Evolutionary conservation across 495 filamentous ascomycete genomes (phyloP).

Genomic region (Aspergillus hancockii): DNA sequence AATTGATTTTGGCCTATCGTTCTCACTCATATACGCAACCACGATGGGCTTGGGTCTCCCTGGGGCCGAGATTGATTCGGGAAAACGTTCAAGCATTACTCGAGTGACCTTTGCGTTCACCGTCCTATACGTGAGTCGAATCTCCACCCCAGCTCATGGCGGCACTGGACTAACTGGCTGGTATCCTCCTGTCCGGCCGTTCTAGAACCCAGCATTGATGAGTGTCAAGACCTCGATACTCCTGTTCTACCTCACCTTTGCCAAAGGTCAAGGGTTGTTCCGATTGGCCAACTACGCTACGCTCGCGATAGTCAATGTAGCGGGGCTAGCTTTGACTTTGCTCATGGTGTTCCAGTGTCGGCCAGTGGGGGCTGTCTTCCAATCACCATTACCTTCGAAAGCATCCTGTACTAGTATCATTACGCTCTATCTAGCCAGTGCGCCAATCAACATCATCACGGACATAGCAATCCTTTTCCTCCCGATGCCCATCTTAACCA

Average conservation of each 20-base stretch:
- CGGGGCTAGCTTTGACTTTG: constrained; percentile 76
- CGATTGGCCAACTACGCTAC: constrained; percentile 71
- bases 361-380: constrained; percentile 65
- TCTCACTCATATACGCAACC: constrained; percentile 73
- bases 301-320: constrained; percentile 70
- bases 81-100: constrained; percentile 51
- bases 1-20: constrained; percentile 73
- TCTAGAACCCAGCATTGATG: constrained; percentile 79
- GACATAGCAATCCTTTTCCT: constrained; percentile 79
- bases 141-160: too few species aligned
- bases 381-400: constrained; percentile 38
- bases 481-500: constrained; percentile 81
- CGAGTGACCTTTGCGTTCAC: constrained; percentile 78
- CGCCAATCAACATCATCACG: constrained; percentile 80
- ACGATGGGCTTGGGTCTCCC: constrained; percentile 75
- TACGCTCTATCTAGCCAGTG: constrained; percentile 79
- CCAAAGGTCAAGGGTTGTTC: constrained; percentile 71
- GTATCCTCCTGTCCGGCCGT: too few species aligned
- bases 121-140: constrained; percentile 70
- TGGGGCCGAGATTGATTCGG: constrained; percentile 57
- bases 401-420: constrained; percentile 71
- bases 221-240: constrained; percentile 82
- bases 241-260: constrained; percentile 79
- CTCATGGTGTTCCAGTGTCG: constrained; percentile 86
- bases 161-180: too few species aligned